These are phyloP conservation scores for Ramaria sp. DNA, from an alignment of 768 basidiomycete species.

Conservation along the genomic window DNA sequence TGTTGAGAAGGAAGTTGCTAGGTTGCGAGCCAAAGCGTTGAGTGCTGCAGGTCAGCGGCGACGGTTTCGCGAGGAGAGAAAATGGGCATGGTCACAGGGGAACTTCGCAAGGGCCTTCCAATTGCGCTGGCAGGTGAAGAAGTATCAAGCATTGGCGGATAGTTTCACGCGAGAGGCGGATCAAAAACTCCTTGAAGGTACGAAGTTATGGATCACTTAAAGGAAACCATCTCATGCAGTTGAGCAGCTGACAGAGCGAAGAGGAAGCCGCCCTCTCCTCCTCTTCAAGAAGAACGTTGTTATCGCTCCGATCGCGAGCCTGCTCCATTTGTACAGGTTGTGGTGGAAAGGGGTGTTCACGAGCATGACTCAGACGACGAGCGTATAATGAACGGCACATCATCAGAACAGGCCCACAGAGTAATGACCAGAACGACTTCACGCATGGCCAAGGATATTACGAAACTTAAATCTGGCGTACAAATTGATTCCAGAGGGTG, in stretches of 20 bases:
- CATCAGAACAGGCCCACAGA: background rate
- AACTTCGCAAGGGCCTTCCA: conserved; percentile 65
- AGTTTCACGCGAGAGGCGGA: conserved; percentile 67
- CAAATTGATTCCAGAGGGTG: background rate
- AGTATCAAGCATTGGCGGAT: conserved; percentile 69
- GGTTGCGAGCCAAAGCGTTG: conserved; percentile 65
- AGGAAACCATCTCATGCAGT: background rate
- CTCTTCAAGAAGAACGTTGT: background rate
- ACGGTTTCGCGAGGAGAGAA: conserved; percentile 75
- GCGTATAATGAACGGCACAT: background rate
- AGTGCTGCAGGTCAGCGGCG: conserved; percentile 76
- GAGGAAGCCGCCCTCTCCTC: background rate
- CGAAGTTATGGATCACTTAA: background rate
- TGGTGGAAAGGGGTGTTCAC: conserved; percentile 1
- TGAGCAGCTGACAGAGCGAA: background rate
- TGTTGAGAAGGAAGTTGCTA: conserved; percentile 42
- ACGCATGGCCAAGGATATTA: background rate
- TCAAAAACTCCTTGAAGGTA: conserved; percentile 10
- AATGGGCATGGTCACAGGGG: conserved; percentile 77
- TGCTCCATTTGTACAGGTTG: conserved; percentile 7
- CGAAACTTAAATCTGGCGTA: background rate
- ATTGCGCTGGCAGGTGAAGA: conserved; percentile 77
- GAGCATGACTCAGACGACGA: background rate
- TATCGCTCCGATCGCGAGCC: conserved; percentile 1
- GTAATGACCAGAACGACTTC: background rate